phyloP scores from a whole-genome alignment of 148 eudicot genomes.

The Amaranthus palmeri region DNA sequence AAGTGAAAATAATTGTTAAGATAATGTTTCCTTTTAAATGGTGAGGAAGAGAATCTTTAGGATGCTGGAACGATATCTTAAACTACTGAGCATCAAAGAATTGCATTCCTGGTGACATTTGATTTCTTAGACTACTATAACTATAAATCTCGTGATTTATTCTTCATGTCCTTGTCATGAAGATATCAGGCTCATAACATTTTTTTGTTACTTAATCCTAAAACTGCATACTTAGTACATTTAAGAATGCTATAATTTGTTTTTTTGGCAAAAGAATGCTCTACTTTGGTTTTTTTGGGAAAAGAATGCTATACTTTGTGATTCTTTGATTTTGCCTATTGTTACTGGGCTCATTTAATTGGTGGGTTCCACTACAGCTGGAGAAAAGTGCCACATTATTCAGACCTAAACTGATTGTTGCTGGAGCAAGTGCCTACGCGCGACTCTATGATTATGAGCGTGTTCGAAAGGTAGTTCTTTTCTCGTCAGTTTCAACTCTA shows the following conservation, averaged over 20 bases:
- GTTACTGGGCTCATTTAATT: constrained; percentile 7
- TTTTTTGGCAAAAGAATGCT: no score
- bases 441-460: constrained; percentile 89
- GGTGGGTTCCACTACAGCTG: constrained; percentile 48
- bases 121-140: not conserved
- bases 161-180: not conserved
- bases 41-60: not conserved
- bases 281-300: no score
- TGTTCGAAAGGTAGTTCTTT: constrained; percentile 65
- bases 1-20: not conserved
- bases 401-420: constrained; percentile 94
- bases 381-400: constrained; percentile 95
- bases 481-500: not conserved
- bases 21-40: not conserved
- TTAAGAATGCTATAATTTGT: no score
- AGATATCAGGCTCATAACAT: not conserved
- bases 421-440: constrained; percentile 98
- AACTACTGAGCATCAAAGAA: not conserved
- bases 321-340: not conserved
- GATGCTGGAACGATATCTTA: not conserved
- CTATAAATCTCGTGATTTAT: not conserved
- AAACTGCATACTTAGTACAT: no score
- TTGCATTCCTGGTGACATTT: not conserved
- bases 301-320: not conserved
- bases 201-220: no score